Evolutionary conservation across 129 eudicot genomes (phyloP).

Genomic region (sunflower (Helianthus annuus)): HanXRQr2.0-SUNRISE NC_035444.2:147185641-147186140

Average conservation of each 20-base stretch:
- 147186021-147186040: neutral
- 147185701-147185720: slow-evolving; percentile 24
- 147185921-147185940: slow-evolving; percentile 69
- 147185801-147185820: slow-evolving; percentile 1
- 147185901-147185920: slow-evolving; percentile 71
- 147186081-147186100: slow-evolving; percentile 66
- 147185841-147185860: neutral
- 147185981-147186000: too few relatives aligned
- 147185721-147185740: slow-evolving; percentile 46
- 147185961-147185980: too few relatives aligned
- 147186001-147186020: neutral
- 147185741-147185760: slow-evolving; percentile 56
- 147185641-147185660: slow-evolving; percentile 27
- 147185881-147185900: slow-evolving; percentile 65
- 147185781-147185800: slow-evolving; percentile 16
- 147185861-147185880: slow-evolving; percentile 11
- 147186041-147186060: neutral
- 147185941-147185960: slow-evolving; percentile 50
- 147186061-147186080: slow-evolving; percentile 53
- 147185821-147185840: neutral
- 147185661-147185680: slow-evolving; percentile 21
- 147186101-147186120: slow-evolving; percentile 68
- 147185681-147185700: neutral
- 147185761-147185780: slow-evolving; percentile 68
- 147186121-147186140: slow-evolving; percentile 76